Evolutionary conservation across 208 protist genomes (phyloP).

Genomic region (Leishmania amazonensis): DNA sequence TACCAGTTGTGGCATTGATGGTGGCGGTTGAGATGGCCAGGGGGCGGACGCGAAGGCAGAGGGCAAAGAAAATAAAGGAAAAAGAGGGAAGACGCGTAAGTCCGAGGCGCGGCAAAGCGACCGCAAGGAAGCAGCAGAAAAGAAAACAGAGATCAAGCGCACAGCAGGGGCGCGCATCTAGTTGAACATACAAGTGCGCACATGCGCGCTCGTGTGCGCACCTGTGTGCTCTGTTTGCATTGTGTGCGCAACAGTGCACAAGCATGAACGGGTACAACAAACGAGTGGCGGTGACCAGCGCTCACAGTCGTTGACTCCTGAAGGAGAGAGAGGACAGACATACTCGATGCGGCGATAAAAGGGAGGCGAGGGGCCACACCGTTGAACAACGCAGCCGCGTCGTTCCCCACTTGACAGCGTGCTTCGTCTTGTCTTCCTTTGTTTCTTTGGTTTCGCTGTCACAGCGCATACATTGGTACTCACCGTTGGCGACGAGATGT

Average conservation of each 20-base stretch:
- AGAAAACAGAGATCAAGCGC: background rate
- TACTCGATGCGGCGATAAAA: background rate
- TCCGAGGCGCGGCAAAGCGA: background rate
- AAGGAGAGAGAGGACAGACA: background rate
- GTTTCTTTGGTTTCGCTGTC: background rate
- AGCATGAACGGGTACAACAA: background rate
- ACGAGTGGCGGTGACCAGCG: background rate
- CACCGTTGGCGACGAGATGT: background rate
- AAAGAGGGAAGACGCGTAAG: background rate
- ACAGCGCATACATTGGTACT: background rate
- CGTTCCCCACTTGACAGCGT: background rate
- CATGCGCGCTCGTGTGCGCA: background rate
- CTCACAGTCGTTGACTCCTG: background rate
- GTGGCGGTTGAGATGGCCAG: background rate
- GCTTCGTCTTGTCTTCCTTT: background rate
- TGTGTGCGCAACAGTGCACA: background rate
- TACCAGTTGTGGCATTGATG: background rate
- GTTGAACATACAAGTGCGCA: no score
- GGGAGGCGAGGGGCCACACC: background rate
- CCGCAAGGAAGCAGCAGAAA: background rate
- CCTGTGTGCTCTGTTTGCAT: background rate
- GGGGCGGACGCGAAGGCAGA: background rate
- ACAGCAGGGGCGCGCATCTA: background rate
- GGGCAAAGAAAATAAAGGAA: background rate
- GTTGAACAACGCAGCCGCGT: background rate